phyloP scores from a whole-genome alignment of 495 filamentous ascomycete genomes.

The Aspergillus leporis region DNA sequence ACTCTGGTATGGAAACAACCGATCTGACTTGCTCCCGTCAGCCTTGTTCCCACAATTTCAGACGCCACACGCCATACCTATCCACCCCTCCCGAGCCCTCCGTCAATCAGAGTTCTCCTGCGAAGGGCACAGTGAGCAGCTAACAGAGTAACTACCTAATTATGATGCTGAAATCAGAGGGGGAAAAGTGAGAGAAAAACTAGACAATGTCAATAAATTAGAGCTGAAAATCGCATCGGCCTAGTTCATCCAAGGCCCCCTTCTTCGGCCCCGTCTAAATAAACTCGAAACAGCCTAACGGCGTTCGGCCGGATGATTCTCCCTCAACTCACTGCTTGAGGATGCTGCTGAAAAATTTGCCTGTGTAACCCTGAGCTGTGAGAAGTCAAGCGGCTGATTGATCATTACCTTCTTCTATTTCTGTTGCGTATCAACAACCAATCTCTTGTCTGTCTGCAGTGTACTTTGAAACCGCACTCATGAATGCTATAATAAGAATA shows the following conservation, averaged over 20 bases:
- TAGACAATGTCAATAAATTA: slow-evolving; percentile 10
- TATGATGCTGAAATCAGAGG: background rate
- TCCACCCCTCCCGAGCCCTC: slow-evolving; percentile 23
- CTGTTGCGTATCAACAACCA: slow-evolving; percentile 24
- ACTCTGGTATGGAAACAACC: slow-evolving; percentile 22
- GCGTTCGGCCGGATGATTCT: slow-evolving; percentile 26
- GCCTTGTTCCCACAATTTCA: slow-evolving; percentile 36
- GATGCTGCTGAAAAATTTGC: background rate
- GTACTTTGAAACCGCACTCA: slow-evolving; percentile 5
- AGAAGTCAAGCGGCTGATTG: slow-evolving; percentile 17
- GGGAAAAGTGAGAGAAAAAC: background rate
- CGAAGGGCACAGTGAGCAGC: background rate
- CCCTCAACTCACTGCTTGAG: slow-evolving; percentile 5
- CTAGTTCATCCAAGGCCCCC: slow-evolving; percentile 14
- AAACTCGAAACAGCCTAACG: slow-evolving; percentile 53
- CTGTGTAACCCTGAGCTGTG: slow-evolving; percentile 21
- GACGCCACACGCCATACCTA: slow-evolving; percentile 20
- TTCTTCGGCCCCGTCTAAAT: slow-evolving; percentile 34
- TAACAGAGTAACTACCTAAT: background rate
- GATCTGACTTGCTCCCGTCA: slow-evolving; percentile 33
- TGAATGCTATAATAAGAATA: background rate
- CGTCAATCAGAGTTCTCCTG: slow-evolving; percentile 15
- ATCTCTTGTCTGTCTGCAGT: slow-evolving; percentile 9
- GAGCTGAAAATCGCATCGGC: slow-evolving; percentile 12
- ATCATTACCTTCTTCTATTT: slow-evolving; percentile 16